Conservation (phyloP, 1,284 basidiomycete genomes). For the Microbotryum scabiosae region DNA sequence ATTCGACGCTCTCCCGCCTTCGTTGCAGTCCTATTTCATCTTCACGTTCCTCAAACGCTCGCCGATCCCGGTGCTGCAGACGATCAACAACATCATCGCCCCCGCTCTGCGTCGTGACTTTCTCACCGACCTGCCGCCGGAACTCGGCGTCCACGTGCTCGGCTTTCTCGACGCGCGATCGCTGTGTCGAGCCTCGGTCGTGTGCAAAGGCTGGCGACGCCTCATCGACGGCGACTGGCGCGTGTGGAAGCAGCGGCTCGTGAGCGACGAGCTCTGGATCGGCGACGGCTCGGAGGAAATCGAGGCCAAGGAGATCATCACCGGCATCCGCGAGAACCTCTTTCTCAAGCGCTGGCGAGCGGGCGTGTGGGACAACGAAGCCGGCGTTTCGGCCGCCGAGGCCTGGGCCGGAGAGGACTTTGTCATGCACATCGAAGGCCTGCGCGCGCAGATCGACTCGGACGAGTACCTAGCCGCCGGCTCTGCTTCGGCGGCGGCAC, state of each 20-base stretch:
- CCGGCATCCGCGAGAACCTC: conserved; percentile 20
- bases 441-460: conserved; percentile 1
- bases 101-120: conserved; percentile 80
- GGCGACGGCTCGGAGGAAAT: conserved; percentile 54
- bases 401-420: conserved; percentile 20
- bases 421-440: conserved; percentile 8
- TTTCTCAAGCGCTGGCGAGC: conserved; percentile 31
- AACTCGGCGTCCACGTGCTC: conserved; percentile 70
- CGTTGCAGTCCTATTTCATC: conserved; percentile 72
- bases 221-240: conserved; percentile 76
- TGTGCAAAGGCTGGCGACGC: conserved; percentile 68
- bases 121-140: conserved; percentile 70
- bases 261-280: conserved; percentile 71
- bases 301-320: conserved; percentile 27
- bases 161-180: conserved; percentile 66
- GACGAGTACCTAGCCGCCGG: background rate
- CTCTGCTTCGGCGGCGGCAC: background rate
- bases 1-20: conserved; percentile 60
- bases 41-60: conserved; percentile 74
- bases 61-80: conserved; percentile 69
- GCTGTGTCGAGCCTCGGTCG: conserved; percentile 67
- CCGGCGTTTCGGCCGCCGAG: background rate
- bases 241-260: conserved; percentile 71
- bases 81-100: conserved; percentile 68
- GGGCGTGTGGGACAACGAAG: conserved; percentile 29